Evolutionary conservation across 352 stramenopile species (phyloP), one percentile per base, ranked within the genome.

Genomic region (Pythium scleroteichum): DNA sequence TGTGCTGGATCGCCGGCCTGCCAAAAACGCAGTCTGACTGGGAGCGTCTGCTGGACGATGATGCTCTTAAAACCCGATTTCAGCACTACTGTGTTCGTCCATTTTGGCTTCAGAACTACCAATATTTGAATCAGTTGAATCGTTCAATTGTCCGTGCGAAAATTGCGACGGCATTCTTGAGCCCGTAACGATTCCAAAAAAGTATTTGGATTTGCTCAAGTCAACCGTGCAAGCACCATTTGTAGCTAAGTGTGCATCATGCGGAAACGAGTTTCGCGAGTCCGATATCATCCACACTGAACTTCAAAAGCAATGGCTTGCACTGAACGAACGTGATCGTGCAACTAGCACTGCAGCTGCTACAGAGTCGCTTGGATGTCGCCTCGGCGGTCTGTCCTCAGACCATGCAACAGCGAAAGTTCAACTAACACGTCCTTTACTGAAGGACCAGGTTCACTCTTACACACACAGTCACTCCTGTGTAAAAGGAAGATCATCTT

Each of bases 11-110:
- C 19, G 62, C 67, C 0, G 62, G 62, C 4, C 20, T 74, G 2
- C 67, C 67, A n/a, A 64, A 53, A 26, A 66, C 67, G 0, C 53
- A 71, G 35, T 41, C 23, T 10, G 61, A 74, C 24, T 71, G 58
- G 67, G 53, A 68, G 10, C 10, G 26, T 12, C 9, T 74, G n/a
- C 8, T 70, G 2, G 53, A 24, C 35, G 29, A 48, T 40, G 17
- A 41, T 1, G 3, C 24, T 3, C 8, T 68, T 12, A 52, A 47
- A 27, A 10, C 12, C 0, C 39, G n/a, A 42, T 73, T 68, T n/a
- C 33, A 68, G 23, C 7, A 40, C 5, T 73, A 70, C 51, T 73
- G 66, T 42, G 20, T 2, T 73, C 66, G 8, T 50, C 67, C n/a
- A 62, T 73, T 35, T 39, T 47, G 10, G 52, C 61, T 0, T n/a